Percentiles rank a stretch among this genome's conserved stretches.
phyloP scores from a whole-genome alignment of 2,329 filamentous ascomycete species.

The Phaeoacremonium minimum region DNA sequence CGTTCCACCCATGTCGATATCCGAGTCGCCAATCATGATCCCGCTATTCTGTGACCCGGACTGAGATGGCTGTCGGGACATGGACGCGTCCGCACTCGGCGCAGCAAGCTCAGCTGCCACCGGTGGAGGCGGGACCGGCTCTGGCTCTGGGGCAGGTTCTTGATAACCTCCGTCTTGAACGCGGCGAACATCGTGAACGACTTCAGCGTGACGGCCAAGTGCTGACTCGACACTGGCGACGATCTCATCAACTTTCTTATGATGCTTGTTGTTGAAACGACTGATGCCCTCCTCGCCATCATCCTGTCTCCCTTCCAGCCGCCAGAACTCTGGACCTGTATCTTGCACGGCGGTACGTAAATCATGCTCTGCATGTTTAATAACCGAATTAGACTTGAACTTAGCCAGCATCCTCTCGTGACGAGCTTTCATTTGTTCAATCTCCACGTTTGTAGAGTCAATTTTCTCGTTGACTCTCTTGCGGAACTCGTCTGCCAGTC shows the following conservation, averaged over 20 bases:
- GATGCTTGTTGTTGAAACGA: conserved; percentile 33
- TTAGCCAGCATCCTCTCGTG: conserved; percentile 74
- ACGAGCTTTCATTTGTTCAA: conserved; percentile 76
- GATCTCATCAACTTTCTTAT: conserved; percentile 65
- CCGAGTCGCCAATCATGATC: conserved; percentile 53
- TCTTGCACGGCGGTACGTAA: conserved; percentile 63
- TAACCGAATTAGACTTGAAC: conserved; percentile 64
- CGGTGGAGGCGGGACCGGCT: conserved; percentile 20
- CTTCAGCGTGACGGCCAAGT: conserved; percentile 62
- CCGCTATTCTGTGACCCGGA: conserved; percentile 52
- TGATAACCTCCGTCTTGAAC: conserved; percentile 76
- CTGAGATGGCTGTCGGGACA: conserved; percentile 51
- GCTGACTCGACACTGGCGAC: conserved; percentile 68
- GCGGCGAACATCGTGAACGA: conserved; percentile 61
- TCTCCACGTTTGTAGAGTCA: conserved; percentile 70
- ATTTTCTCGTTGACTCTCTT: conserved; percentile 71
- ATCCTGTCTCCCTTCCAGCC: conserved; percentile 54
- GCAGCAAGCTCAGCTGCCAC: conserved; percentile 15
- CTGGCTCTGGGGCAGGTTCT: conserved; percentile 49
- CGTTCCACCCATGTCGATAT: conserved; percentile 62
- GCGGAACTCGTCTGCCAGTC: conserved; percentile 79
- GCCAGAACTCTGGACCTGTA: conserved; percentile 56
- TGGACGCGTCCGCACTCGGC: conserved; percentile 19
- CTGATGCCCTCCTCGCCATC: conserved; percentile 42
- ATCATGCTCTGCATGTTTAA: conserved; percentile 72